Evolutionary conservation across 108 stramenopile species (phyloP).

Genomic region (Seminavis robusta): DNA sequence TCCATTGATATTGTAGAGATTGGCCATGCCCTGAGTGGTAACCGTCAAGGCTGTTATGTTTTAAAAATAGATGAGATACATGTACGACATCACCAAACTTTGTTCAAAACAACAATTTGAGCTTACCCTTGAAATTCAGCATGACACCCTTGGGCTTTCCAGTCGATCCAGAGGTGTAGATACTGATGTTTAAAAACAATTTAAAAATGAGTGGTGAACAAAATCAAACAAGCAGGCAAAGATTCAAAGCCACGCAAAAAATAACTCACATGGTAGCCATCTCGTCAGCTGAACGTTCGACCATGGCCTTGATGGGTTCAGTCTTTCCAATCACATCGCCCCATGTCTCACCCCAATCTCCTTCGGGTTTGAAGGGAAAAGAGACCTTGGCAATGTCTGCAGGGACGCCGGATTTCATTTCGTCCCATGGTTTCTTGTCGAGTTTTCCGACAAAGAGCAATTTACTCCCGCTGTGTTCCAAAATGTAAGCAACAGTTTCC

Average conservation of each 20-base stretch:
- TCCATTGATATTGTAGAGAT: slow-evolving; percentile 33
- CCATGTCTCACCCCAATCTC: slow-evolving; percentile 43
- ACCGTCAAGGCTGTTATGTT: too few species aligned
- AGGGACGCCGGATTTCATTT: slow-evolving; percentile 74
- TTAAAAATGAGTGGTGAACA: not conserved
- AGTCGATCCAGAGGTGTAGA: slow-evolving; percentile 75
- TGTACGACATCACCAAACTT: too few species aligned
- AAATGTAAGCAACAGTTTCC: slow-evolving; percentile 59
- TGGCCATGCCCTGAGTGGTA: slow-evolving; percentile 46
- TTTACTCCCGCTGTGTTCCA: slow-evolving; percentile 77
- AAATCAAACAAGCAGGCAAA: not conserved
- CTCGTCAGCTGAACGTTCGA: slow-evolving; percentile 59
- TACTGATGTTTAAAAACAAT: slow-evolving; percentile 40
- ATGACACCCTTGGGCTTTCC: slow-evolving; percentile 85
- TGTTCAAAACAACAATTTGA: too few species aligned
- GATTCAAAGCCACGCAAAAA: not conserved
- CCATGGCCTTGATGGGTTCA: slow-evolving; percentile 25
- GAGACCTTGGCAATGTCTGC: slow-evolving; percentile 43
- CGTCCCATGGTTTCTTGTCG: slow-evolving; percentile 63
- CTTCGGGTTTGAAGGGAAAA: slow-evolving; percentile 64
- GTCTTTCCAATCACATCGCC: slow-evolving; percentile 36
- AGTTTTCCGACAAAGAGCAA: slow-evolving; percentile 77
- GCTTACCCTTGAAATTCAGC: slow-evolving; percentile 59
- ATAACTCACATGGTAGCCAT: slow-evolving; percentile 56
- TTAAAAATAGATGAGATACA: too few species aligned